Conservation (phyloP, 2,329 filamentous ascomycete genomes). For the Cladosporium cucumerinum region DNA sequence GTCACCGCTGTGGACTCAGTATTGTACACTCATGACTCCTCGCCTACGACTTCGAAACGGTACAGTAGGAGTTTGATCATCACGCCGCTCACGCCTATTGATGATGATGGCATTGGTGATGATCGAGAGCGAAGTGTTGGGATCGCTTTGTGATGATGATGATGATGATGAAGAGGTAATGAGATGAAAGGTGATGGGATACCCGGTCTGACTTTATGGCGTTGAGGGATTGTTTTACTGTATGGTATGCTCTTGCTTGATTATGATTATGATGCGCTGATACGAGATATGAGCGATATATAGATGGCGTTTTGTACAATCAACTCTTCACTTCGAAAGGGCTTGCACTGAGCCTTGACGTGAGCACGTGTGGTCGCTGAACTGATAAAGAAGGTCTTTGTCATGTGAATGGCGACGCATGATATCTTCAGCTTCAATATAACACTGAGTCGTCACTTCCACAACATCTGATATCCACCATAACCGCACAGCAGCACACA, state of each 20-base stretch:
- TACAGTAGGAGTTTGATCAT: slow-evolving; percentile 30
- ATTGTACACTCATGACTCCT: slow-evolving; percentile 16
- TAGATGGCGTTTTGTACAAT: background rate
- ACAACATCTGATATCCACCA: background rate
- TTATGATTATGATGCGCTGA: background rate
- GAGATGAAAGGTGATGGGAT: background rate
- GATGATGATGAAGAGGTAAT: background rate
- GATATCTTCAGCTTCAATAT: background rate
- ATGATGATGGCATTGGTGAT: background rate
- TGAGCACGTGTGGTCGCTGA: background rate
- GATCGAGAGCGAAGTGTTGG: background rate
- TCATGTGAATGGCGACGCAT: background rate
- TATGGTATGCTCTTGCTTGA: background rate
- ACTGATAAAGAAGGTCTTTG: background rate
- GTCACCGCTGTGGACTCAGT: slow-evolving; percentile 25
- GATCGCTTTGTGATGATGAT: background rate
- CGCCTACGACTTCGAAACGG: slow-evolving; percentile 21
- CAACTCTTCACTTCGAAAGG: background rate
- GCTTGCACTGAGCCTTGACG: background rate
- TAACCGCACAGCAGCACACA: background rate
- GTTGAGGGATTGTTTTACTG: background rate
- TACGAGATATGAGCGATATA: background rate
- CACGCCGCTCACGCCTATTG: slow-evolving; percentile 1
- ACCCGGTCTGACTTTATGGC: background rate
- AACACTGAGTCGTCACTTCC: background rate